Conservation (phyloP, 1,284 basidiomycete species). For the Leccinum subspadiceum region DNA sequence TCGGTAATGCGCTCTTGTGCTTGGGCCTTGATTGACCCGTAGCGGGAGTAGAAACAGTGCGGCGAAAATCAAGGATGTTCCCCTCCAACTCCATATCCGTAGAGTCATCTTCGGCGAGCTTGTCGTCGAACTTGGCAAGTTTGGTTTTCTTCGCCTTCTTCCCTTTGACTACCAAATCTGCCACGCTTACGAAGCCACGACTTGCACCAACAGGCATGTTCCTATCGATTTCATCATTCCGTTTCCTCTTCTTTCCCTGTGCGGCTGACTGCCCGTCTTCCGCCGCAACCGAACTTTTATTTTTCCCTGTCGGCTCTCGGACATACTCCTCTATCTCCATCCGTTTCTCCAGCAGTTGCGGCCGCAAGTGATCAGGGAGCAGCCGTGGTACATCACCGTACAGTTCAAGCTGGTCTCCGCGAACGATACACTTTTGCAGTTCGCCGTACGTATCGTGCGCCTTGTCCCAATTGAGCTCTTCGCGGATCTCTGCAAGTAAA, state of each 20-base stretch:
- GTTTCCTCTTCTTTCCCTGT: slow-evolving; percentile 61
- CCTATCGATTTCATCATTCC: slow-evolving; percentile 61
- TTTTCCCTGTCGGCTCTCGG: slow-evolving; percentile 46
- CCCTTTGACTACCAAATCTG: slow-evolving; percentile 49
- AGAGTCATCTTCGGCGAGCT: slow-evolving; percentile 57
- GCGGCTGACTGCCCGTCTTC: slow-evolving; percentile 25
- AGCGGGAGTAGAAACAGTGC: slow-evolving; percentile 47
- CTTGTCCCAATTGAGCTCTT: slow-evolving; percentile 90
- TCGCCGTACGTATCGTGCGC: slow-evolving; percentile 87
- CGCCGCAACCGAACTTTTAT: slow-evolving; percentile 32
- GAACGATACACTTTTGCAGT: slow-evolving; percentile 87
- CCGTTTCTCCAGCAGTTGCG: slow-evolving; percentile 74
- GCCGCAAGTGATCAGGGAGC: slow-evolving; percentile 76
- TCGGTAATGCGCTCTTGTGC: slow-evolving; percentile 36
- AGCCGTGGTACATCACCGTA: slow-evolving; percentile 90
- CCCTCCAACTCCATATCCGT: slow-evolving; percentile 61
- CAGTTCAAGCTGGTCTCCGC: slow-evolving; percentile 85
- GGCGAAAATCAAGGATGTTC: slow-evolving; percentile 43
- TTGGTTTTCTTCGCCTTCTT: slow-evolving; percentile 48
- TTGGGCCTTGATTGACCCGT: slow-evolving; percentile 27
- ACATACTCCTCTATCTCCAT: slow-evolving; percentile 79
- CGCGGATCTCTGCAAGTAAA: slow-evolving; percentile 88
- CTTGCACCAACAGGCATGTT: slow-evolving; percentile 67
- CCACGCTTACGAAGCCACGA: slow-evolving; percentile 62
- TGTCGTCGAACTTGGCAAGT: slow-evolving; percentile 27